Percentiles rank a stretch among this genome's conserved stretches.
phyloP scores from a whole-genome alignment of 148 eudicot species.

The Tetragonia tetragonoides region DNA sequence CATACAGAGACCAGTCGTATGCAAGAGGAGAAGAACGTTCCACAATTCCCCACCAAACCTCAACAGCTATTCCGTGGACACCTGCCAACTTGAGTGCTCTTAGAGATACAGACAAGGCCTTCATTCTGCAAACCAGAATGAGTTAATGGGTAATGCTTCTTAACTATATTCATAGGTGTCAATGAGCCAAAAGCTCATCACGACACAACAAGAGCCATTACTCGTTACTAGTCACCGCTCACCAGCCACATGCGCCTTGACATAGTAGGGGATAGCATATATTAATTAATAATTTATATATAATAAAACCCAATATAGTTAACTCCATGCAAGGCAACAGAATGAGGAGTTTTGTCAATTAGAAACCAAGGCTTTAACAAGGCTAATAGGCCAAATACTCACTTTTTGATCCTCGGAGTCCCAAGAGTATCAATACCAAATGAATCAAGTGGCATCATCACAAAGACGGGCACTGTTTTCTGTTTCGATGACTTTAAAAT shows the following conservation, averaged over 20 bases:
- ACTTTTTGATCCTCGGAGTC: constrained; percentile 45
- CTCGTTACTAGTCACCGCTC: background rate
- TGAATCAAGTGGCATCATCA: constrained; percentile 65
- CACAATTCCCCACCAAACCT: constrained; percentile 76
- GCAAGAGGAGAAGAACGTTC: constrained; percentile 47
- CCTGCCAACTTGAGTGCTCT: constrained; percentile 70
- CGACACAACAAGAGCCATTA: background rate
- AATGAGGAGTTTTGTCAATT: background rate
- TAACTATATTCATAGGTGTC: background rate
- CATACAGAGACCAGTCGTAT: constrained; percentile 62
- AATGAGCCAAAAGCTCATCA: background rate
- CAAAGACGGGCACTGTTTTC: constrained; percentile 54
- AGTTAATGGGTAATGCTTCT: constrained; percentile 5
- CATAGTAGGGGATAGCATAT: background rate
- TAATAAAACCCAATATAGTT: background rate
- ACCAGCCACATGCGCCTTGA: background rate
- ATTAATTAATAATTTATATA: background rate
- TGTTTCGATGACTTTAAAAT: constrained; percentile 48
- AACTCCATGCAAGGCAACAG: constrained; percentile 4
- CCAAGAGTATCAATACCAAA: constrained; percentile 50
- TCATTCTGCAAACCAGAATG: constrained; percentile 42
- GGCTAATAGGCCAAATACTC: constrained; percentile 10
- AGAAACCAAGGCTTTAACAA: background rate
- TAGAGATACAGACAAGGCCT: constrained; percentile 54
- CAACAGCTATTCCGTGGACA: constrained; percentile 68